Evolutionary conservation across 1,284 basidiomycete species (phyloP), one percentile per base, ranked within the genome.

Genomic region (Cutaneotrichosporon cutaneum): DNA sequence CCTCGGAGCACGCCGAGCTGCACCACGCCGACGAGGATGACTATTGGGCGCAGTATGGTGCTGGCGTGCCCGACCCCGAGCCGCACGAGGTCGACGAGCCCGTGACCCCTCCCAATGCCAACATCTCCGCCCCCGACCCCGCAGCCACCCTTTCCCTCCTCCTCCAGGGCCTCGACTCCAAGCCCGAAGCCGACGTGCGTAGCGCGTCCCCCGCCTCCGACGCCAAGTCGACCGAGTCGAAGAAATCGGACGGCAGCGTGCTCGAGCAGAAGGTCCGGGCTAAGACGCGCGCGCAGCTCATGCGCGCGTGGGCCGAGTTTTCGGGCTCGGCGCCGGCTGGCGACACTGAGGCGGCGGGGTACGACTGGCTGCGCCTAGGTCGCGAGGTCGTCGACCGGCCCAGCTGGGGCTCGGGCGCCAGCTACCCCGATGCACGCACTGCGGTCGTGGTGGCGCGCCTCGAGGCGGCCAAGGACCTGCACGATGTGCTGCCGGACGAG

Each of bases 41-140:
- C 22, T 77, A 77, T 63, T 77, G 75, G 75, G 72, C 75, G 16
- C 65, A 66, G 51, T 77, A 77, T 53, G 72, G 66, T n/a, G 61
- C 66, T 1, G 64, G 64, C 26, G 58, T 32, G 14, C 44, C 33
- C 8, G 30, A 54, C 21, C 47, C 57, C 54, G 47, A 53, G 18
- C 50, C 14, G 1, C 36, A 54, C 18, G 36, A 32, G 18, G 13
- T 3, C 11, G 45, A 48, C 36, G 59, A 61, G 35, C 66, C 63
- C 14, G 33, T 56, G 24, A 54, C 63, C 11, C 57, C 66, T 16
- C 58, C 53, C 14, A 14, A 48, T 1, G 51, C 59, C 9, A 35
- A 58, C n/a, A 35, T 60, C 42, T 21, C 60, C 21, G 24, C 55
- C 6, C 55, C 60, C 36, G 53, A 53, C 39, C 51, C 55, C 11